A percentile compares a stretch with the other conserved stretches of the same genome.
Evolutionary conservation across 495 filamentous ascomycete species (phyloP).

Genomic region (Talaromyces liani): DNA sequence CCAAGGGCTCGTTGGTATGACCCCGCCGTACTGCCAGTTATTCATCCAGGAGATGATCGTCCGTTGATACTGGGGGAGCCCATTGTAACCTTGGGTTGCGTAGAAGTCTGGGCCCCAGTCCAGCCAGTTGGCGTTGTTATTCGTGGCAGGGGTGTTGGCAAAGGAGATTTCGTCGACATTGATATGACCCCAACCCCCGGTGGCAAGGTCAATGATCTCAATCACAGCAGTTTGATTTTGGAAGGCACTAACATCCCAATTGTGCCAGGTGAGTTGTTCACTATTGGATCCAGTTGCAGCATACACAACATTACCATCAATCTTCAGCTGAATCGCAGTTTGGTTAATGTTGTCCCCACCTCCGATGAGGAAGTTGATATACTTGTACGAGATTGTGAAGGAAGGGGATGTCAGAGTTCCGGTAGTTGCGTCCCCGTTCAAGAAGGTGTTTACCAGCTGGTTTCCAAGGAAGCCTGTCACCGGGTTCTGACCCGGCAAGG

Average conservation of each 20-base stretch:
- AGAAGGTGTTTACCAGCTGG: background rate
- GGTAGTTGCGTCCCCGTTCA: background rate
- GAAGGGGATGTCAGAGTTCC: slow-evolving; percentile 1
- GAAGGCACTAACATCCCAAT: slow-evolving; percentile 1
- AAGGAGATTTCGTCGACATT: slow-evolving; percentile 9
- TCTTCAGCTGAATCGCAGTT: background rate
- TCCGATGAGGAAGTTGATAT: background rate
- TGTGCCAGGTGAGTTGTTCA: slow-evolving; percentile 3
- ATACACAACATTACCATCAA: background rate
- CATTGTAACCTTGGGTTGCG: slow-evolving; percentile 47
- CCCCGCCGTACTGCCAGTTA: slow-evolving; percentile 52
- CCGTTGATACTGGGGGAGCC: slow-evolving; percentile 26
- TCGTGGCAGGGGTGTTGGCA: background rate
- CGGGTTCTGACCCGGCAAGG: background rate
- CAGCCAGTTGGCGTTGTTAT: slow-evolving; percentile 25
- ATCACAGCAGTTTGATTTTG: slow-evolving; percentile 10
- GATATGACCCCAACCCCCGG: slow-evolving; percentile 16
- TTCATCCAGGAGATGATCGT: slow-evolving; percentile 50
- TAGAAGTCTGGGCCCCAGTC: slow-evolving; percentile 56
- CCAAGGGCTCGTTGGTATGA: slow-evolving; percentile 39
- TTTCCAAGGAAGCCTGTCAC: slow-evolving; percentile 1
- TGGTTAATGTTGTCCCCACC: background rate
- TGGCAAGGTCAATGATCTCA: slow-evolving; percentile 14
- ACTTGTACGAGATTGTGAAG: background rate
- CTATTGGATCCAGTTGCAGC: slow-evolving; percentile 1